Evolutionary conservation across 495 filamentous ascomycete genomes (phyloP).

Genomic region (Tuber borchii): DNA sequence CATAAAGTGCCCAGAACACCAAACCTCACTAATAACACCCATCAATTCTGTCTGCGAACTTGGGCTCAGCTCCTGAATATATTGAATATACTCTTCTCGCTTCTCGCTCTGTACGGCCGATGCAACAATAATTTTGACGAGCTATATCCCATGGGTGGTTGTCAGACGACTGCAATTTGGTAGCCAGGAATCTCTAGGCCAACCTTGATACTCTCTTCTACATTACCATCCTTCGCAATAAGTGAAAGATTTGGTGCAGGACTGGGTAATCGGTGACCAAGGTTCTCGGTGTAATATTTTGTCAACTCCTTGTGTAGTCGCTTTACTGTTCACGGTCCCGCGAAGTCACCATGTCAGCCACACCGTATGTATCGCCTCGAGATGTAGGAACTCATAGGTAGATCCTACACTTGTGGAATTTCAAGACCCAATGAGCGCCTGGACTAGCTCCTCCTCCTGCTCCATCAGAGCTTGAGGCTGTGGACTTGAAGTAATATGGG

Average conservation of each 20-base stretch:
- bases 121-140: conserved; percentile 42
- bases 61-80: conserved; percentile 36
- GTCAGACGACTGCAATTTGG: neutral
- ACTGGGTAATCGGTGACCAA: conserved; percentile 37
- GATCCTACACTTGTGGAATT: conserved; percentile 35
- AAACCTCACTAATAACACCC: conserved; percentile 36
- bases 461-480: conserved; percentile 33
- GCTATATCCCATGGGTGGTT: conserved; percentile 8
- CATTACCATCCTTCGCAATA: conserved; percentile 40
- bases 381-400: neutral
- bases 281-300: conserved; percentile 38
- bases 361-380: neutral
- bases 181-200: neutral
- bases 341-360: neutral
- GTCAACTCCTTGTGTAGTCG: conserved; percentile 38
- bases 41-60: conserved; percentile 41
- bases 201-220: conserved; percentile 40
- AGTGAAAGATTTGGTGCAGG: conserved; percentile 36
- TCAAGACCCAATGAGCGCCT: conserved; percentile 35
- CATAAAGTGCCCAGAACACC: neutral
- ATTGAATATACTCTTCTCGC: conserved; percentile 39
- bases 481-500: conserved; percentile 39
- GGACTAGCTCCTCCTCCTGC: conserved; percentile 27
- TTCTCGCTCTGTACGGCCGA: conserved; percentile 41
- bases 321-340: conserved; percentile 20